Base-by-base conservation (phyloP, 1,284 basidiomycete species). In the Trametes versicolor region DNA sequence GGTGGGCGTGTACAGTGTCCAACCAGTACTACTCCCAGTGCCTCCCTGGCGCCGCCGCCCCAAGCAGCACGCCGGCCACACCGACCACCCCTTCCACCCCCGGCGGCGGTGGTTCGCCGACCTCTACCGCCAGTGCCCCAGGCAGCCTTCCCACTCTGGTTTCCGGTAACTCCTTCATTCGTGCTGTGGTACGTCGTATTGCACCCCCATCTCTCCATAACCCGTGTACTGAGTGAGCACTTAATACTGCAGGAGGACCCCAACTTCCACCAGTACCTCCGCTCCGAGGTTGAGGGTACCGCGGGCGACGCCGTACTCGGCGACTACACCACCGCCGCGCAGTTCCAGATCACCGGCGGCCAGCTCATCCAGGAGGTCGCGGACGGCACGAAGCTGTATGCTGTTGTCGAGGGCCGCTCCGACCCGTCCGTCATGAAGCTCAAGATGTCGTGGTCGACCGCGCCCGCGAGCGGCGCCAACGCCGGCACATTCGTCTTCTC, bases 261-360 rank as follows among this genome's bases (percentile, higher is more conserved):
- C 19, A 86, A 88, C 76, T 89, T 88, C 83, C 87, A 88, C 75
- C 81, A 88, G 69, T 89, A 89, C 75, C 82, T 89, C 49, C 83
- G 82, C 60, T 86, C 86, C 23, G 79, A 85, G 69, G 77, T 79
- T 0, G 71, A 75, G 27, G 77, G 77, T 67, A 82, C 78, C n/a
- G 79, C 80, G 4, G 80, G 81, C 0, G 76, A 81, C 39, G 87
- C 86, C 12, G 83, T 87, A 51, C 81, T 87, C 50, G 85, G 85
- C 17, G 79, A 80, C 55, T 83, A 83, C 37, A 73, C 71, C 58
- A 80, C 73, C 19, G 86, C 86, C 2, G 83, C 84, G 10, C 86
- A 87, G 70, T 87, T 88, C 80, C 80, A 85, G 68, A 81, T 88
- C 64, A 80, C 79, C 43, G 71, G 74, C 63, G 86, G 86, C 4